A percentile compares a stretch with the other conserved stretches of the same genome.
Evolutionary conservation across 345 rosid species (phyloP).

Genomic region (Camelina sativa): DNA sequence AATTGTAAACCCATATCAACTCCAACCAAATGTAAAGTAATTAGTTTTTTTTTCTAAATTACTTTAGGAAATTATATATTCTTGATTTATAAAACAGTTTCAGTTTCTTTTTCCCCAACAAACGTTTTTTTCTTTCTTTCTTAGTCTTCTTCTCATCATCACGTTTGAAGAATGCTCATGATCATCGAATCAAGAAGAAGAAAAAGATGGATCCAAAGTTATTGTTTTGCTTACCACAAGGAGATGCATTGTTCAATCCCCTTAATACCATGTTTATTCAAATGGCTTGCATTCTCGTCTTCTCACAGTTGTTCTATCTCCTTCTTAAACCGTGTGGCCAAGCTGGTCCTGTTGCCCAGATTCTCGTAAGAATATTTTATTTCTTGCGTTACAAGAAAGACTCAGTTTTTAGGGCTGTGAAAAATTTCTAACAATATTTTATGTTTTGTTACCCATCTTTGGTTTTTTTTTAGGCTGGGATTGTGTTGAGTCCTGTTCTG

Average conservation of each 20-base stretch:
- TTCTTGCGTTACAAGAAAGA: conserved; percentile 13
- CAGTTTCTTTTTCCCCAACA: conserved; percentile 24
- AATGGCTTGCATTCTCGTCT: conserved; percentile 77
- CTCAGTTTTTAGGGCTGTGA: neutral
- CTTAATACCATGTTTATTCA: conserved; percentile 62
- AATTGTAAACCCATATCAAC: conserved; percentile 24
- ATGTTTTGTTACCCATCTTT: neutral
- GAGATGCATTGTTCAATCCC: conserved; percentile 64
- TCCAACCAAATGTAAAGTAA: conserved; percentile 28
- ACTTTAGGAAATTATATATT: conserved; percentile 19
- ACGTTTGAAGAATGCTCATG: conserved; percentile 41
- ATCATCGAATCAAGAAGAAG: conserved; percentile 41
- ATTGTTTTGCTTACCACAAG: conserved; percentile 45
- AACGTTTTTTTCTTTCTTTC: neutral
- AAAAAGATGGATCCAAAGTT: conserved; percentile 45
- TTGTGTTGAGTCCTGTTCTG: conserved; percentile 70
- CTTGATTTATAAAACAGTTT: conserved; percentile 28
- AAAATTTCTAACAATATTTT: neutral
- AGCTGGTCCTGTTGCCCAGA: conserved; percentile 85
- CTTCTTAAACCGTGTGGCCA: conserved; percentile 75
- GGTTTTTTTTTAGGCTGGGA: conserved; percentile 61
- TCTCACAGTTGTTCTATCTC: conserved; percentile 80
- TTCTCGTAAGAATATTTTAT: conserved; percentile 53
- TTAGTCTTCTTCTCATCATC: neutral
- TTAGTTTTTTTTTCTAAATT: neutral